These are phyloP conservation scores for Ophiostoma populinum DNA, from an alignment of 2,329 filamentous ascomycete species.

Conservation along the genomic window DNA sequence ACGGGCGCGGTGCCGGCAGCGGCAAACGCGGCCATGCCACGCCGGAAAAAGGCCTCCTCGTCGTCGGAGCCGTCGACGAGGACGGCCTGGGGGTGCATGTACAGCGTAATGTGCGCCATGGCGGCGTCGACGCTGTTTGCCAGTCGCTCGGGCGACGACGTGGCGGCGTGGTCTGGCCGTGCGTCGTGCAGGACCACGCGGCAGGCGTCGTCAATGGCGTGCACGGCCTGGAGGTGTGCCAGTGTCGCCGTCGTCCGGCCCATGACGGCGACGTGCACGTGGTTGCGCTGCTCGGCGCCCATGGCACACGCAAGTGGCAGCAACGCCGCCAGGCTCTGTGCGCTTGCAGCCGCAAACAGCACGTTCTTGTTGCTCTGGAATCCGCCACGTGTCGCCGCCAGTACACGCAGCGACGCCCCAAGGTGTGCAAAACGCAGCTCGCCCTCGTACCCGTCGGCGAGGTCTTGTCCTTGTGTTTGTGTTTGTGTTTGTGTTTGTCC, in stretches of 20 bases:
- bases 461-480: too few species aligned
- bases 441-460: too few species aligned
- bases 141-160: constrained; percentile 55
- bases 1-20: constrained; percentile 37
- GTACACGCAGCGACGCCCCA: constrained; percentile 41
- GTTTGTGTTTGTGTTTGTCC: too few species aligned
- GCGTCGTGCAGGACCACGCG: constrained; percentile 52
- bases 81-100: constrained; percentile 61
- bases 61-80: constrained; percentile 49
- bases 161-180: constrained; percentile 52
- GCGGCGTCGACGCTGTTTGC: constrained; percentile 45
- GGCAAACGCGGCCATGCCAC: constrained; percentile 39
- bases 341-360: constrained; percentile 59
- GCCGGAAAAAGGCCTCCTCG: constrained; percentile 54
- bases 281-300: constrained; percentile 48
- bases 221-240: constrained; percentile 53
- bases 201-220: constrained; percentile 60
- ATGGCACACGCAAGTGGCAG: constrained; percentile 79
- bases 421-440: constrained; percentile 52
- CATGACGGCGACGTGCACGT: constrained; percentile 69
- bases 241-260: constrained; percentile 54
- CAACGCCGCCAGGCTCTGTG: constrained; percentile 54
- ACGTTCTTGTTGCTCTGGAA: constrained; percentile 47
- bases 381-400: constrained; percentile 34
- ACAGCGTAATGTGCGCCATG: constrained; percentile 52